phyloP scores from a whole-genome alignment of 2,329 filamentous ascomycete species.

The Seiridium cupressi region DNA sequence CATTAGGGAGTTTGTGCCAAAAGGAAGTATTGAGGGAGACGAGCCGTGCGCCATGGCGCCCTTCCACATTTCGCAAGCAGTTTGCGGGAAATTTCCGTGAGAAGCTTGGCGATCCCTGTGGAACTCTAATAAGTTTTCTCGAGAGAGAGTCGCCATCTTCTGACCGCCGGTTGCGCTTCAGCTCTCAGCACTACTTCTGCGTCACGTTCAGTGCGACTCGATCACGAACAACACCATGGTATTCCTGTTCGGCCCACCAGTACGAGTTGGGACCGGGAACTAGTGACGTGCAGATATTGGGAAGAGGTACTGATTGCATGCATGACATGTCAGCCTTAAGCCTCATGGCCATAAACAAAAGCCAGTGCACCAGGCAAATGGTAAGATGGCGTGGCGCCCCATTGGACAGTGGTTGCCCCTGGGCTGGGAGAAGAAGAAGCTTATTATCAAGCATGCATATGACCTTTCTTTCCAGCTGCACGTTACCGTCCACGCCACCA shows the following conservation, averaged over 20 bases:
- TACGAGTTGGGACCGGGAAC: neutral
- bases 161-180: neutral
- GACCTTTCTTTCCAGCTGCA: neutral
- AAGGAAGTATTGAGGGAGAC: neutral
- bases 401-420: neutral
- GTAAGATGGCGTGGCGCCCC: neutral
- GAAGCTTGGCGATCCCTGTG: neutral
- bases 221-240: no score
- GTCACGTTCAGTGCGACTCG: no score
- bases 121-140: neutral
- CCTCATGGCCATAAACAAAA: neutral
- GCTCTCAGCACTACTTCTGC: neutral
- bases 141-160: neutral
- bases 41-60: neutral
- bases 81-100: neutral
- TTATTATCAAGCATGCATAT: neutral
- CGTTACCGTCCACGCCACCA: neutral
- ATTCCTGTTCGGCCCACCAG: neutral
- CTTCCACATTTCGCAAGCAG: neutral
- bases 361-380: neutral
- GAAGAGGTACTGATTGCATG: neutral
- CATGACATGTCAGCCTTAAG: neutral
- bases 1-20: neutral
- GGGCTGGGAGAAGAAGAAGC: neutral
- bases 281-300: neutral